Conservation (phyloP, 441 rosid genomes). For the Gossypium trilobum region DNA sequence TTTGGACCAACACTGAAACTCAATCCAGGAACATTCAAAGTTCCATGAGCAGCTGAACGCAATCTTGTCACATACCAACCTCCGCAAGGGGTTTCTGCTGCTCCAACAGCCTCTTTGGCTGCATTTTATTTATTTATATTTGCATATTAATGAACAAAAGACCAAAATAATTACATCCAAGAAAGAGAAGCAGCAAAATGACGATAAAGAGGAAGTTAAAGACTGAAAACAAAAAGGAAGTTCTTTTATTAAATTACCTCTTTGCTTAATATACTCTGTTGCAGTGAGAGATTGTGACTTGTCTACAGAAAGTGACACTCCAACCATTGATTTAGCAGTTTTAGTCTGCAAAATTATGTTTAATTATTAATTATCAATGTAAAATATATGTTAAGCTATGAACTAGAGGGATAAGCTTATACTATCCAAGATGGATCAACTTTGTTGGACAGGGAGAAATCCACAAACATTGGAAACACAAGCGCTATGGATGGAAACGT, state of each 20-base stretch:
- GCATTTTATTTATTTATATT: slow-evolving; percentile 19
- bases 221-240: not conserved
- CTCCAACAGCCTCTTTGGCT: slow-evolving; percentile 95
- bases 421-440: slow-evolving; percentile 7
- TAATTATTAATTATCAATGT: not conserved
- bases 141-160: slow-evolving; percentile 5
- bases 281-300: slow-evolving; percentile 56
- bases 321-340: slow-evolving; percentile 81
- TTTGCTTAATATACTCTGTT: slow-evolving; percentile 63
- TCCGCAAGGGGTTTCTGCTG: slow-evolving; percentile 82
- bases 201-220: not conserved
- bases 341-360: slow-evolving; percentile 55
- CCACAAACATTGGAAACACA: slow-evolving; percentile 6
- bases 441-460: not conserved
- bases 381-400: not conserved
- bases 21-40: slow-evolving; percentile 69
- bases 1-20: slow-evolving; percentile 81
- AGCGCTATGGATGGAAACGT: not conserved
- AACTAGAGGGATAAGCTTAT: not conserved
- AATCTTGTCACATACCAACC: slow-evolving; percentile 91
- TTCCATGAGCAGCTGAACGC: slow-evolving; percentile 93
- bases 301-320: slow-evolving; percentile 64
- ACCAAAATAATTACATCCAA: slow-evolving; percentile 6
- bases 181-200: not conserved
- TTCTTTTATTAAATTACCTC: slow-evolving; percentile 42